Base-by-base conservation (phyloP, 176 grass and related monocot genomes). In the Triticum turgidum region DNA sequence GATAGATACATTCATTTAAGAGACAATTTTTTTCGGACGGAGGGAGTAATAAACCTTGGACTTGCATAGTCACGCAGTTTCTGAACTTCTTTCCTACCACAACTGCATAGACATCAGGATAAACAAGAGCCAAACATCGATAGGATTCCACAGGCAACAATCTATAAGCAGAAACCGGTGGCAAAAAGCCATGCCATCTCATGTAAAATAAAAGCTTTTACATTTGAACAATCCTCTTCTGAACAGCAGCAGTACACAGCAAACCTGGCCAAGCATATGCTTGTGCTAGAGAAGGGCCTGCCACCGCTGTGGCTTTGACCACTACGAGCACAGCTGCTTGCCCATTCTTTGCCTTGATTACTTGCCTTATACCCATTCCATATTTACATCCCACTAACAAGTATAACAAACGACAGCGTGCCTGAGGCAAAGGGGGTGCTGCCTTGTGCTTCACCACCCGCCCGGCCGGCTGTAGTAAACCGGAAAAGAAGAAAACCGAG, bases 261-360 rank as follows among this genome's bases (percentile, higher is more conserved):
- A 85, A 76, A 75, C 45, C 68, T 0, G 32, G 63, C 66, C 82
- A 80, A 84, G 56, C 78, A 80, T 84, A 84, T 84, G 87, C 88
- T 21, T 32, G 86, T 77, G 83, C 88, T 67, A 69, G 18, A 86
- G 49, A 80, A 92, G 78, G 83, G 90, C 88, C 93, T 83, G 93
- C 88, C 93, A 92, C 90, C 89, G 71, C 66, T 76, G 87, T 86
- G 93, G 85, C 90, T 95, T 95, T 95, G 93, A 92, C 93, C 93
- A 76, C 87, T 25, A 82, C 71, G 5, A 47, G 86, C 87, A 89
- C 88, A 82, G 21, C 69, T 59, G 83, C 69, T 80, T 39, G 33
- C 87, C 75, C 79, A 72, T 67, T 10, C 34, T 84, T 84, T 85
- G 75, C 87, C 24, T 71, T 41, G 21, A 20, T 47, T 24, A 42